A percentile compares a stretch with the other conserved stretches of the same genome.
These are phyloP conservation scores for Blastocladiella emersonii DNA, from an alignment of 371 early-diverging fungal species.

Conservation along the genomic window DNA sequence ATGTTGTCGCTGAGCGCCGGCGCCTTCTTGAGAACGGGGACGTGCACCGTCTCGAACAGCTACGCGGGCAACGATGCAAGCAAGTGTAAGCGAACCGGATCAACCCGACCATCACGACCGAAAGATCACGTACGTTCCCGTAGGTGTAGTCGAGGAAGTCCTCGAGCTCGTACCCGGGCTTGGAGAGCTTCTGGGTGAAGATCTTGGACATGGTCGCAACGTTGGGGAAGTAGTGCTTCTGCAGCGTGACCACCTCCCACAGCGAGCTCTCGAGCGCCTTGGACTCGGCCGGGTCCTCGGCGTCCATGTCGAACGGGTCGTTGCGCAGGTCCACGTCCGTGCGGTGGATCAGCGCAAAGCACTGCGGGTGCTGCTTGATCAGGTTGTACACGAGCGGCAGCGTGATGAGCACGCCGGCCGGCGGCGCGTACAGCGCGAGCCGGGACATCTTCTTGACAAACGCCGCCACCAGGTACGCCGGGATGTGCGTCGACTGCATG, in stretches of 20 bases:
- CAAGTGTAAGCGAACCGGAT: neutral
- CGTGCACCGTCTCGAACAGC: constrained; percentile 53
- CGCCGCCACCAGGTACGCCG: constrained; percentile 73
- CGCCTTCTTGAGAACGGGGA: constrained; percentile 47
- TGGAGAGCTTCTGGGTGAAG: constrained; percentile 71
- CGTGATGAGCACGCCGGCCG: constrained; percentile 62
- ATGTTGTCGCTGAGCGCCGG: constrained; percentile 39
- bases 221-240: constrained; percentile 68
- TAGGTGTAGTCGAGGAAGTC: constrained; percentile 90
- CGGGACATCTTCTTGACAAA: constrained; percentile 84
- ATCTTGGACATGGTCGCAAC: constrained; percentile 68
- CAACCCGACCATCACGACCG: neutral
- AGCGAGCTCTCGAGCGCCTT: constrained; percentile 74
- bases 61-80: constrained; percentile 10
- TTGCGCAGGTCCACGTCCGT: constrained; percentile 6
- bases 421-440: constrained; percentile 65
- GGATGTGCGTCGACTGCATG: constrained; percentile 72
- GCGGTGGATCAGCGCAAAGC: constrained; percentile 71
- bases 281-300: constrained; percentile 57
- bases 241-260: constrained; percentile 78
- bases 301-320: constrained; percentile 54
- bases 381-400: constrained; percentile 83
- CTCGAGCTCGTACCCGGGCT: constrained; percentile 70
- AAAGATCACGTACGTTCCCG: constrained; percentile 33
- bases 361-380: constrained; percentile 73